Evolutionary conservation across 1,284 basidiomycete species (phyloP).

Genomic region (Laetiporus sulphureus): DNA sequence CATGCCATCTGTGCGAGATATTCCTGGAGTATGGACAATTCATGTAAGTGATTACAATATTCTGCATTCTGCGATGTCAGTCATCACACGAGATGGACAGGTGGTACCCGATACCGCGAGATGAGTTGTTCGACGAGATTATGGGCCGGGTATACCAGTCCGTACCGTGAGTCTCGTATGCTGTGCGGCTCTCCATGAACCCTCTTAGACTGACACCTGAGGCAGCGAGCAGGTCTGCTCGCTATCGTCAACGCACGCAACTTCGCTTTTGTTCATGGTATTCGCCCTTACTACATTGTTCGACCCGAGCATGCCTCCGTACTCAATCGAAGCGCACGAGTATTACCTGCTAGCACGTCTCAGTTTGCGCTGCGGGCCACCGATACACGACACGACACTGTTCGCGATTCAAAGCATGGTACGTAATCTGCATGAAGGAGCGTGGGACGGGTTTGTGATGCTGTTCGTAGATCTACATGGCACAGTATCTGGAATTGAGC

Average conservation of each 20-base stretch:
- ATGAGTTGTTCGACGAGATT: constrained; percentile 43
- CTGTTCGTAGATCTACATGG: constrained; percentile 44
- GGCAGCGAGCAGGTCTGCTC: no score
- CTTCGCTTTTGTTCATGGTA: constrained; percentile 50
- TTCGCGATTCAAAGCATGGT: constrained; percentile 48
- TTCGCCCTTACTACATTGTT: constrained; percentile 36
- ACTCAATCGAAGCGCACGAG: constrained; percentile 45
- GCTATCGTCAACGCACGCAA: constrained; percentile 41
- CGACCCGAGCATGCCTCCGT: constrained; percentile 36
- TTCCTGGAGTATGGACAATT: constrained; percentile 49
- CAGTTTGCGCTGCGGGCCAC: constrained; percentile 39
- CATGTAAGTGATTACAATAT: constrained; percentile 30
- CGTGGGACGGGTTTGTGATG: not conserved
- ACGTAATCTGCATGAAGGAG: constrained; percentile 11
- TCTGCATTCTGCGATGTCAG: not conserved
- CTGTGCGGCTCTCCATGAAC: no score
- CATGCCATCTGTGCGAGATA: constrained; percentile 44
- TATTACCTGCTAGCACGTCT: constrained; percentile 51
- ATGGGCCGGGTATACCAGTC: constrained; percentile 39
- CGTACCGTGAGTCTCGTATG: constrained; percentile 25
- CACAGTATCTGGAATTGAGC: constrained; percentile 51
- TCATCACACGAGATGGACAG: constrained; percentile 13
- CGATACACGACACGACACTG: constrained; percentile 42
- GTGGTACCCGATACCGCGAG: constrained; percentile 23
- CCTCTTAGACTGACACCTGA: no score